Conservation (phyloP, 2,329 filamentous ascomycete genomes). For the Penicillium thymicola region DNA sequence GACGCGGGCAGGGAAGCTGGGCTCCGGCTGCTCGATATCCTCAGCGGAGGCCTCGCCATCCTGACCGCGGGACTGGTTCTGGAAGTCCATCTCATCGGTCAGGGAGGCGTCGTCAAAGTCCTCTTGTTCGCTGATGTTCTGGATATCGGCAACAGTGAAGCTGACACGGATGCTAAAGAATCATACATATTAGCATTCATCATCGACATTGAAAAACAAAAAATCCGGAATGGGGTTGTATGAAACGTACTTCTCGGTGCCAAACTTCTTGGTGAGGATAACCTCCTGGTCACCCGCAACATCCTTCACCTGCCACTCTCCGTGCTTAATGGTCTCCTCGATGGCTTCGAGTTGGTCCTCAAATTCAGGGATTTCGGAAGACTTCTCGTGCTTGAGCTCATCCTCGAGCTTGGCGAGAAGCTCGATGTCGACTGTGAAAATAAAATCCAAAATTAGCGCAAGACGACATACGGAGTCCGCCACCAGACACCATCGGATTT, state of each 20-base stretch:
- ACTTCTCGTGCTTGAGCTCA: slow-evolving; percentile 79
- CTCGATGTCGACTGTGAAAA: slow-evolving; percentile 63
- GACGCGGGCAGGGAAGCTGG: slow-evolving; percentile 73
- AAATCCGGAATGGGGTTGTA: not conserved
- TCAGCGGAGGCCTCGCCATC: slow-evolving; percentile 36
- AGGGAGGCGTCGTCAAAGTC: slow-evolving; percentile 57
- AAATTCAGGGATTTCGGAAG: slow-evolving; percentile 70
- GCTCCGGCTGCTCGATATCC: slow-evolving; percentile 50
- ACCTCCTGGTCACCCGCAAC: slow-evolving; percentile 83
- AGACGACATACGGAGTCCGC: not conserved
- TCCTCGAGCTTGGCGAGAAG: slow-evolving; percentile 80
- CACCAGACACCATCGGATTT: not conserved
- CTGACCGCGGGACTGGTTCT: slow-evolving; percentile 47
- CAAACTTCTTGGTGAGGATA: slow-evolving; percentile 74
- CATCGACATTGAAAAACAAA: not conserved
- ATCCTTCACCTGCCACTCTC: slow-evolving; percentile 76
- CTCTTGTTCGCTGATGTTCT: slow-evolving; percentile 60
- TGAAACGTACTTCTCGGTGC: slow-evolving; percentile 74
- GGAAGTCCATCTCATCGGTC: slow-evolving; percentile 57
- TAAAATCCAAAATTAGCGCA: slow-evolving; percentile 1
- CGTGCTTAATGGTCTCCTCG: slow-evolving; percentile 84
- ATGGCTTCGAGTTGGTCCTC: slow-evolving; percentile 82
- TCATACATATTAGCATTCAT: not conserved
- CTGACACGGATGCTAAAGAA: slow-evolving; percentile 66
- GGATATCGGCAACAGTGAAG: slow-evolving; percentile 81